Evolutionary conservation across 2,329 filamentous ascomycete species (phyloP), one percentile per base, ranked within the genome.

Genomic region (Didymella sp.): DNA sequence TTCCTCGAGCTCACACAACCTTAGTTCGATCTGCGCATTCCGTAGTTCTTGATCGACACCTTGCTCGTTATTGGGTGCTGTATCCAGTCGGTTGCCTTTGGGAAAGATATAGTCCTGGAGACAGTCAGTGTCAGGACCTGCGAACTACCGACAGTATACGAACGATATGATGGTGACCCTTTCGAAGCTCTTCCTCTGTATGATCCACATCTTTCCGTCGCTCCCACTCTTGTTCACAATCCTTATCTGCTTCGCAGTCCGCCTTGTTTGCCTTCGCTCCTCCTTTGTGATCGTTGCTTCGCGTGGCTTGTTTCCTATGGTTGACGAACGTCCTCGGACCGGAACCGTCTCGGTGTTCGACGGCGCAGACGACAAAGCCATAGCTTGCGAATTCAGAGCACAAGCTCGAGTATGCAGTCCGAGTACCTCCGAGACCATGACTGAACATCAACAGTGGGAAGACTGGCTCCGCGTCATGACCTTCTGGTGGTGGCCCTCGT

Each of bases 381-480:
- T 87, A 86, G 66, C 84, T 87, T 0, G 86, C 87, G 61, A 89
- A 84, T 40, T 89, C 86, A 7, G 86, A 85, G 62, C 86, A 89
- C 2, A 89, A 77, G 15, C 82, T 81, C 17, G 84, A 87, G 66
- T 87, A 88, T 60, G 82, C 83, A 2, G 86, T 88, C 43, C 86
- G 76, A 2, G 84, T 87, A 0, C 86, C 87, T 5, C 87, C 86
- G 6, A 89, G 73, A 0, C 87, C 87, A 71, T 89, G 87, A 64
- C 84, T 87, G 71, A 90, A 89, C 21, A 89, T 78, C 30, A 89
- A 78, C 21, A 89, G 75, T 1, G 87, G 86, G 57, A 89, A 89
- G 4, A 60, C 78, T 0, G 85, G 83, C 56, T 73, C 68, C 2
- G 66, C 51, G 13, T 61, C 46, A 27, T 64, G 61, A 6, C 70